Evolutionary conservation across 495 filamentous ascomycete genomes (phyloP), one percentile per base, ranked within the genome.

Genomic region (Daldinia bambusicola): DNA sequence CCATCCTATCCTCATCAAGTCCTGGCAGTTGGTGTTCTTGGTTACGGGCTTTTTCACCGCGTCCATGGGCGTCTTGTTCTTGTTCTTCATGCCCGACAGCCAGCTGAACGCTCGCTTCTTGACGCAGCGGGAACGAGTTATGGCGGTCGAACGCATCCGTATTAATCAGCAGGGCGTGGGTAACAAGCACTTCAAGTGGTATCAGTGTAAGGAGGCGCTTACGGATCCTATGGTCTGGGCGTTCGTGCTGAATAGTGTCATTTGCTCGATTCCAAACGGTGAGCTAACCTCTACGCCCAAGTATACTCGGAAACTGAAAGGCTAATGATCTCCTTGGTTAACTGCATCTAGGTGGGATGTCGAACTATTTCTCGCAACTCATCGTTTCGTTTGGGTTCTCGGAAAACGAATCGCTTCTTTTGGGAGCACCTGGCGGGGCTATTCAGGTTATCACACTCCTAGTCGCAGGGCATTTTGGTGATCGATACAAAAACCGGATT

Each of bases 11-110:
- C 53, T 80, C 14, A 85, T 91, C 67, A 85, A 84, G 37, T 81
- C 87, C 1, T 91, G 89, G 89, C 89, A 90, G 78, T 87, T 91
- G 41, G 78, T 91, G 4, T 92, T 92, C 77, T 83, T 92, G 1
- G 82, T 89, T 22, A 89, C 86, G 0, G 90, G 90, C 0, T 79
- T 90, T 0, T 77, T 91, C 41, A 92, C 90, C 6, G 74, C 85
- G 1, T 71, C 77, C 0, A 80, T 90, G 60, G 88, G 89, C 26
- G 51, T 86, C 12, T 43, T 88, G 4, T 90, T 92, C 72, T 78
- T 90, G 14, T 89, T 83, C 76, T 74, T 89, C 30, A 81, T 93
- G 56, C 91, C 90, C 0, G 90, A 93, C 71, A 91, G 83, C 67
- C 90, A 92, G 67, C 77, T 90, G 61, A 90, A 91, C 70, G 88